Percentiles rank a stretch among this genome's conserved stretches.
phyloP scores from a whole-genome alignment of 768 basidiomycete species.

The Amanita polypyramis region DNA sequence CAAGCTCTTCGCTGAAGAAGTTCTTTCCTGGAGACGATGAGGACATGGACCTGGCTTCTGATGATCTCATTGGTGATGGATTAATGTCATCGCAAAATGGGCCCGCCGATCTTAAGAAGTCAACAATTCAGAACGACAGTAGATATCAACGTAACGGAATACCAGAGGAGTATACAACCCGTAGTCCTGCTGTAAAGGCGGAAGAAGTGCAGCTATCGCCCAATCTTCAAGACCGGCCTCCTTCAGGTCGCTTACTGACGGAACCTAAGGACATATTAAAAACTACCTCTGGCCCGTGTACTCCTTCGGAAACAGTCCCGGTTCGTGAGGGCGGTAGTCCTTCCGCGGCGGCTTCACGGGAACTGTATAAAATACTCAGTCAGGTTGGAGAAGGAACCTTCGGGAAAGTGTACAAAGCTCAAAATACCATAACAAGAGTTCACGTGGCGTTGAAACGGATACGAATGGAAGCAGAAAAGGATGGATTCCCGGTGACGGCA shows the following conservation, averaged over 20 bases:
- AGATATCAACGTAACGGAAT: not conserved
- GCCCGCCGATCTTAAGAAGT: not conserved
- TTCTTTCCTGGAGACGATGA: conserved; percentile 85
- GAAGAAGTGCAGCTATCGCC: not conserved
- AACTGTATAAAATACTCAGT: conserved; percentile 77
- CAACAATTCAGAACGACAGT: not conserved
- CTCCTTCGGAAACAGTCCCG: conserved; percentile 2
- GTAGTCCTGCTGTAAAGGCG: not conserved
- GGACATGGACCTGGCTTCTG: conserved; percentile 35
- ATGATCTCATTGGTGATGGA: conserved; percentile 11
- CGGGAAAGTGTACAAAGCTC: conserved; percentile 94
- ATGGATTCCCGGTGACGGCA: conserved; percentile 98
- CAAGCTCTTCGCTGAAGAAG: conserved; percentile 50
- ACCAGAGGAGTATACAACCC: not conserved
- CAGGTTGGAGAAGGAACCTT: conserved; percentile 99
- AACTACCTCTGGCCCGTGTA: not conserved
- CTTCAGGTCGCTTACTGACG: not conserved
- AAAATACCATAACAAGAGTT: conserved; percentile 63
- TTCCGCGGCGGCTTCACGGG: conserved; percentile 22
- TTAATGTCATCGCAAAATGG: conserved; percentile 7
- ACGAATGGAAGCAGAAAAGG: conserved; percentile 93
- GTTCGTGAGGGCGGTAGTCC: conserved; percentile 9
- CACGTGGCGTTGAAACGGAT: conserved; percentile 93
- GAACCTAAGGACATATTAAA: not conserved
- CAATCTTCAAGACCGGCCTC: not conserved